phyloP scores from a whole-genome alignment of 1,284 basidiomycete genomes.

The Apiotrichum mycotoxinovorans region DNA sequence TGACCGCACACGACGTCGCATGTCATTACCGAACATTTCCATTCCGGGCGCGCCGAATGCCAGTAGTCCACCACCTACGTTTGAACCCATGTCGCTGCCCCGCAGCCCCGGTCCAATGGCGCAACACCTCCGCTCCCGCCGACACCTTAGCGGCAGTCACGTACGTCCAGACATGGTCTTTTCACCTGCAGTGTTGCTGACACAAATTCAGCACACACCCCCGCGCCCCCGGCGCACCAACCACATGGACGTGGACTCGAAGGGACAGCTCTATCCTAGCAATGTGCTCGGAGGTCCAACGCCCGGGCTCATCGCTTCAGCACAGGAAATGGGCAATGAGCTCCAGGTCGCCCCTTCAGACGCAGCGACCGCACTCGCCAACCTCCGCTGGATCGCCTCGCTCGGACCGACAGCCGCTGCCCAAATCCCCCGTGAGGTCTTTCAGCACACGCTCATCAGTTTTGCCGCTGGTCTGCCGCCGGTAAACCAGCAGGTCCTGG shows the following conservation, averaged over 20 bases:
- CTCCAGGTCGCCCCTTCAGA: not conserved
- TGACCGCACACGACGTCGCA: not conserved
- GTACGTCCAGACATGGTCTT: not conserved
- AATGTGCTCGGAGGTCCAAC: not conserved
- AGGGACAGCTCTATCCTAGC: not conserved
- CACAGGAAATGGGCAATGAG: too few species aligned
- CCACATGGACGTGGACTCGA: not conserved
- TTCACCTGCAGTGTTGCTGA: not conserved
- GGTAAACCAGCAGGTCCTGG: not conserved
- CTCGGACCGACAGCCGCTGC: not conserved
- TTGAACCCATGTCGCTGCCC: not conserved
- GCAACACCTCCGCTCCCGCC: not conserved
- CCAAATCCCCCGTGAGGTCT: not conserved
- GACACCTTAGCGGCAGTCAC: not conserved
- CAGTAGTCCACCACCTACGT: not conserved
- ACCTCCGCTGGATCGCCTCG: not conserved
- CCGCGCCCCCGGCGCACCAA: not conserved
- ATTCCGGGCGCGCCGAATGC: too few species aligned
- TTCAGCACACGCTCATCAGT: not conserved
- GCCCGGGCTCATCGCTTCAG: too few species aligned
- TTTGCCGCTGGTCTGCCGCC: not conserved
- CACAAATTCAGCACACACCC: not conserved
- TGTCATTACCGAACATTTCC: not conserved
- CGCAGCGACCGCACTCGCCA: not conserved
- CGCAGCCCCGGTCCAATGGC: not conserved